phyloP scores from a whole-genome alignment of 2,329 filamentous ascomycete species.

The Metarhizium humberi region DNA sequence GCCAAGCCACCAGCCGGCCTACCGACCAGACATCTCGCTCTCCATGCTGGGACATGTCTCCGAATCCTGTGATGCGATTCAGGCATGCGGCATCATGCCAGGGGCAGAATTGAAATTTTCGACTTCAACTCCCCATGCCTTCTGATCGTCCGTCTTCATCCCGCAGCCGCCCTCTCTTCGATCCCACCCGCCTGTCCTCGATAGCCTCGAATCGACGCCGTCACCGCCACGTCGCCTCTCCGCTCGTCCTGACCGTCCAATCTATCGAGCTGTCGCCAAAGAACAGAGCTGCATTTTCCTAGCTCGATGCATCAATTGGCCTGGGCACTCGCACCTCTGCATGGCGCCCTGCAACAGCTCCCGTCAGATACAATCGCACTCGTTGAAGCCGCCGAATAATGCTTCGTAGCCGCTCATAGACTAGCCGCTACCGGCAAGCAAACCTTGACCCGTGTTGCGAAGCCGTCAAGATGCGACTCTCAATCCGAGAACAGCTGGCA shows the following conservation, averaged over 20 bases:
- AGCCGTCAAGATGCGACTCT: constrained; percentile 59
- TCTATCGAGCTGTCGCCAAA: no score
- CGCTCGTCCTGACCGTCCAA: background rate
- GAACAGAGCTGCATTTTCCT: no score
- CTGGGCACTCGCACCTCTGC: background rate
- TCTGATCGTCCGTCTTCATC: background rate
- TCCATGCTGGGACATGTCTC: background rate
- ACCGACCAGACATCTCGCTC: background rate
- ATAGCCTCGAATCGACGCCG: no score
- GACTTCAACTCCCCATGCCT: background rate
- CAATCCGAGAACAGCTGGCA: constrained; percentile 80
- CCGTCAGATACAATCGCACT: background rate
- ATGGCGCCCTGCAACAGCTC: background rate
- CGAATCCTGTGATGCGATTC: background rate
- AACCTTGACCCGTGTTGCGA: background rate
- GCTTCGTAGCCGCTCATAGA: background rate
- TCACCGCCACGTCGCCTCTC: no score
- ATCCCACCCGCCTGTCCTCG: no score
- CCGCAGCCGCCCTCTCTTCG: no score
- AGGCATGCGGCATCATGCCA: background rate
- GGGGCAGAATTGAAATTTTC: background rate
- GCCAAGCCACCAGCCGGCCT: background rate
- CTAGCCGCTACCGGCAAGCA: background rate
- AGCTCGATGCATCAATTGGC: no score
- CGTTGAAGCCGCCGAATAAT: constrained; percentile 1